Percentiles rank a stretch among this genome's conserved stretches.
phyloP scores from a whole-genome alignment of 179 eudicot species.

The Silene vulgaris region DNA sequence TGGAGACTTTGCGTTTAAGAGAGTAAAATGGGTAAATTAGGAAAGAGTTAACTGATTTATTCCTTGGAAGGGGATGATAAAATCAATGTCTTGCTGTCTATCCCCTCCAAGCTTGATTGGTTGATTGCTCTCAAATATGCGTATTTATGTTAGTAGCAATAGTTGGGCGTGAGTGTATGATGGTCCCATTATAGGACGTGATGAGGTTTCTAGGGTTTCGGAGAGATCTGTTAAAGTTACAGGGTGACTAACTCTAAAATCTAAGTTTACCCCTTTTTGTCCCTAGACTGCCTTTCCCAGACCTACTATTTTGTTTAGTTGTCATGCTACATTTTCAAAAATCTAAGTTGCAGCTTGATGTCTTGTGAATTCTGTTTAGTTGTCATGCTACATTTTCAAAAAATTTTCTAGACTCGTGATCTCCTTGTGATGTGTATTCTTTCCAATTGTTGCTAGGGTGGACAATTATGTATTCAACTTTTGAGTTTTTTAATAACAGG shows the following conservation, averaged over 20 bases:
- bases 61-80: not conserved
- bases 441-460: not conserved
- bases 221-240: not conserved
- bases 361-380: not conserved
- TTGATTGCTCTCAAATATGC: not conserved
- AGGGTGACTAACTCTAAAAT: not conserved
- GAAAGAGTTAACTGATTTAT: not conserved
- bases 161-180: not conserved
- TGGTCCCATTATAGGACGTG: not conserved
- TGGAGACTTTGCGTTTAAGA: not conserved
- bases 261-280: not conserved
- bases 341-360: not conserved
- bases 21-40: not conserved
- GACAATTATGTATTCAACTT: not conserved
- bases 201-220: not conserved
- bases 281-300: not conserved
- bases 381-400: not conserved
- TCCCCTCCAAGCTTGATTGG: not conserved
- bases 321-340: not conserved
- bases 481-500: constrained; percentile 17
- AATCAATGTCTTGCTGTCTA: not conserved
- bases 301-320: not conserved
- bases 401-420: not conserved
- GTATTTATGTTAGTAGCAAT: not conserved
- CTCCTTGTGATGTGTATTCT: not conserved